Evolutionary conservation across 2,329 filamentous ascomycete genomes (phyloP), one percentile per base, ranked within the genome.

Genomic region (Xylariomycetidae sp.): DNA sequence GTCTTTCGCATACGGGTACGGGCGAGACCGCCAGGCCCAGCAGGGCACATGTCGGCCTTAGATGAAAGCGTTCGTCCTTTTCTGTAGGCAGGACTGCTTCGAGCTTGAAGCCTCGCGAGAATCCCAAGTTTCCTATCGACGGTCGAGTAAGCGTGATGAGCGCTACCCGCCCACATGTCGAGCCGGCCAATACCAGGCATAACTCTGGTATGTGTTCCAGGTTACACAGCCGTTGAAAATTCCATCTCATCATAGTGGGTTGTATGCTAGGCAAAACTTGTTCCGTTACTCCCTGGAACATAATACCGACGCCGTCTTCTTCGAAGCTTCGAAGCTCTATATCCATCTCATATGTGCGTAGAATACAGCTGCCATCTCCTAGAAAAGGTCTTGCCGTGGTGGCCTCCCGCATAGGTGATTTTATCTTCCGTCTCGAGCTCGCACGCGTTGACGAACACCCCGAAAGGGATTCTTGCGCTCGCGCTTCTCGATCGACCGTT

Each of bases 21-120:
- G 80, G 83, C 3, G 75, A 75, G 3, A 82, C 69, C 0, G 85
- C 82, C 35, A 89, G 67, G 0, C 85, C 85, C 29, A 82, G 64
- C 31, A 89, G 58, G 8, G 74, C 68, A 22, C 67, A 64, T n/a
- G 58, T 51, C 1, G 68, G 68, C 11, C 69, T 61, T 25, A 69
- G 40, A 5, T 59, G 49, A 3, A 46, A 42, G 13, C 57, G 49
- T 47, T 82, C 77, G 10, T 73, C 69, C 8, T 18, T 33, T 37
- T 40, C 49, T 11, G 63, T 62, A 4, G 72, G 75, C 8, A 78
- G 53, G 4, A 74, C 61, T 40, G 61, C 62, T 28, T 82, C 77
- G 16, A 77, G 53, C 5, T 74, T 68, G 48, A 79, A 74, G 7
- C 63, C 65, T 18, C 66, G 58, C 23, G 63, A 52, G 43, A 58